Evolutionary conservation across 345 rosid species (phyloP), one percentile per base, ranked within the genome.

Genomic region (Eucalyptus sp.): DNA sequence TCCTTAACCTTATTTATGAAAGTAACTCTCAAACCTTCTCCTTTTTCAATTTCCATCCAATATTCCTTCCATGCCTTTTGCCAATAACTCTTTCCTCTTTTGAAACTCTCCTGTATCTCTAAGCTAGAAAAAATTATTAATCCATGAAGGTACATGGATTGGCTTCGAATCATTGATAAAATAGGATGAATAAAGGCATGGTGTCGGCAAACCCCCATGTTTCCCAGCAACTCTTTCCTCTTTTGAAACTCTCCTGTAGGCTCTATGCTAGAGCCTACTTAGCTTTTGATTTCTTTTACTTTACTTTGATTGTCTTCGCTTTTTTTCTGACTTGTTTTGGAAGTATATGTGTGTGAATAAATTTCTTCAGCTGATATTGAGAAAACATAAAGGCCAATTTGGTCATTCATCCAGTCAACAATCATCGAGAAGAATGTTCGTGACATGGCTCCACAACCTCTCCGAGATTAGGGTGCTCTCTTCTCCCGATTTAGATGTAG

Each of bases 391-490:
- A 52, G 10, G 10, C 10, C 24, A 52, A 52, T 52, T 56, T 56
- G 29, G 62, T 10, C 12, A 10, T 56, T 24, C 62, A 5, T 56
- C 62, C 29, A 4, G 8, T 9, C 27, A 24, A 20, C 6, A 9
- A 4, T 56, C 29, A 56, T 56, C 29, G 2, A 56, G 62, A 24
- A 56, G 6, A 22, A 10, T 56, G 62, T 56, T 56, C 10, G 27
- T 25, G 29, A 56, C 29, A 25, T 2, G 29, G 13, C 29, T 56
- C 13, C 13, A 56, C 62, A 56, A 24, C 4, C 62, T 22, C 13
- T 56, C 3, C 3, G 2, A 56, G 13, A 56, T 10, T 24, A 0
- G 29, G 29, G 6, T 0, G 29, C 3, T 10, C 6, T 56, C 0
- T 56, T 56, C 27, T 56, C 13, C 29, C 1, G 13, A 56, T 10